Evolutionary conservation across 176 grass and related monocot species (phyloP).

Genomic region (Avena atlantica): DNA sequence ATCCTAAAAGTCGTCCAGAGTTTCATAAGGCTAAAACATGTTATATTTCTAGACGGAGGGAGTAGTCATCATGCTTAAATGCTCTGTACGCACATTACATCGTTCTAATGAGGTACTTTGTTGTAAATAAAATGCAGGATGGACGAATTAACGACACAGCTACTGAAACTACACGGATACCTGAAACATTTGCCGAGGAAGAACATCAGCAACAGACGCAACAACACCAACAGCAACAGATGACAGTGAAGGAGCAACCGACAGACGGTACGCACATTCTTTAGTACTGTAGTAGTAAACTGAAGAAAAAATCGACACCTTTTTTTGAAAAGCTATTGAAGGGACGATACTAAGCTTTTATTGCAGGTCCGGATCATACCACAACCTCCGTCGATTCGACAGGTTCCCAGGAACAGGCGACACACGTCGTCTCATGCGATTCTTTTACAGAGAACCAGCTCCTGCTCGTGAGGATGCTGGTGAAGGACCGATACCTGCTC

Average conservation of each 20-base stretch:
- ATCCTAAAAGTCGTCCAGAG: too few relatives aligned
- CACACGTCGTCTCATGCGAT: conserved; percentile 35
- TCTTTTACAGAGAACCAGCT: conserved; percentile 66
- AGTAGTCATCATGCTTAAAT: background rate
- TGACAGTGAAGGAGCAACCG: conserved; percentile 21
- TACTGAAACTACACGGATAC: conserved; percentile 12
- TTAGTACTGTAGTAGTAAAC: background rate
- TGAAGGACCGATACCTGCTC: conserved; percentile 66
- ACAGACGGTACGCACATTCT: conserved; percentile 50
- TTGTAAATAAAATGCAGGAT: conserved; percentile 47
- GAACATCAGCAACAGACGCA: conserved; percentile 15
- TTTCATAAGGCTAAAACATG: too few relatives aligned
- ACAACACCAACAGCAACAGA: background rate
- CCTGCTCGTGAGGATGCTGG: conserved; percentile 56
- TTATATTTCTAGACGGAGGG: too few relatives aligned
- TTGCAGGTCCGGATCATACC: conserved; percentile 49
- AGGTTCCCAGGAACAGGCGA: conserved; percentile 26
- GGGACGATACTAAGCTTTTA: conserved; percentile 7
- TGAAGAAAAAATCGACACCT: background rate
- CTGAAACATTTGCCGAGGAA: conserved; percentile 8
- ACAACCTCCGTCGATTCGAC: background rate
- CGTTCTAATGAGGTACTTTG: background rate
- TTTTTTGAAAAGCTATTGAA: conserved; percentile 5
- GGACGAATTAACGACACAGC: background rate
- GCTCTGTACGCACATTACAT: conserved; percentile 9